Evolutionary conservation across 352 stramenopile species (phyloP).

Genomic region (Globisporangium canariense): DNA sequence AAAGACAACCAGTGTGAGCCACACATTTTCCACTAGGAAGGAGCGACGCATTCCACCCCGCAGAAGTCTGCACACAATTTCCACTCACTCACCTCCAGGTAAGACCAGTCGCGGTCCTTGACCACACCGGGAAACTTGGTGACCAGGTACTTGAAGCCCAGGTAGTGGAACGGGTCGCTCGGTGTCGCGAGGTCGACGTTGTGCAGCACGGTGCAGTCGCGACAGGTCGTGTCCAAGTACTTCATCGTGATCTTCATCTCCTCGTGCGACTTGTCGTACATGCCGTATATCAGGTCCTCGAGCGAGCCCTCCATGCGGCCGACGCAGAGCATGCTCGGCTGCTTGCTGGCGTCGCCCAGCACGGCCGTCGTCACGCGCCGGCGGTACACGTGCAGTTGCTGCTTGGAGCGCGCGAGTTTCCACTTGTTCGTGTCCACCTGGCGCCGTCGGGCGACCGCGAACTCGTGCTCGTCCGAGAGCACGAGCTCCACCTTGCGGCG

Average conservation of each 20-base stretch:
- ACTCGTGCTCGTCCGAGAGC: constrained; percentile 19
- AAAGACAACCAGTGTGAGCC: neutral
- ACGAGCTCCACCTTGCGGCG: constrained; percentile 7
- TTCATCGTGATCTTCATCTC: constrained; percentile 43
- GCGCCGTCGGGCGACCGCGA: constrained; percentile 9
- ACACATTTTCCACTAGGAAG: neutral
- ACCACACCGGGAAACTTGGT: constrained; percentile 30
- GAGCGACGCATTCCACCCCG: neutral
- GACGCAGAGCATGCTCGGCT: constrained; percentile 45
- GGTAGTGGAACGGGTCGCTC: constrained; percentile 41
- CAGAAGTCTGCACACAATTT: neutral
- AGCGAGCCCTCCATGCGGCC: constrained; percentile 39
- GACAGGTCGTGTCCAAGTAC: constrained; percentile 32
- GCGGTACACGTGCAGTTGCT: constrained; percentile 42
- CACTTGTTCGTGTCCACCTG: constrained; percentile 42
- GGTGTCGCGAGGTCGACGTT: constrained; percentile 37
- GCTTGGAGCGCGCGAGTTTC: constrained; percentile 40
- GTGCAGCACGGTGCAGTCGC: constrained; percentile 44
- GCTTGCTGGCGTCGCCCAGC: constrained; percentile 8
- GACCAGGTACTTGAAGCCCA: constrained; percentile 51
- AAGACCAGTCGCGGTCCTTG: constrained; percentile 35
- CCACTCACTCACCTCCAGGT: constrained; percentile 20
- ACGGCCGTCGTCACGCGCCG: constrained; percentile 15
- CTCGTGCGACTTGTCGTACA: constrained; percentile 44
- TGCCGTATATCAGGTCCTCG: constrained; percentile 47